Conservation (phyloP, 441 rosid genomes). For the Euphorbia corollata region DNA sequence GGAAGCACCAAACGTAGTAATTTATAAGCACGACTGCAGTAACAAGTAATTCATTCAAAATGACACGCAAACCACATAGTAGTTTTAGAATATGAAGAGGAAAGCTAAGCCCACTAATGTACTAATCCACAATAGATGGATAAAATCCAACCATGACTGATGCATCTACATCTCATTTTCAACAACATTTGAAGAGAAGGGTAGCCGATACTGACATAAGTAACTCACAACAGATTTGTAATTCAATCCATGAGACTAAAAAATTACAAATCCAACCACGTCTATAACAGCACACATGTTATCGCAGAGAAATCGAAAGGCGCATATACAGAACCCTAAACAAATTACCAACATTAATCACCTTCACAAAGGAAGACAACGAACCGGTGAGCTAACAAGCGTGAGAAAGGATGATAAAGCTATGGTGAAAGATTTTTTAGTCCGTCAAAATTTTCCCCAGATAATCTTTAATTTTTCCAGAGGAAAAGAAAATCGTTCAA, state of each 20-base stretch:
- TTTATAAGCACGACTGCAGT: background rate
- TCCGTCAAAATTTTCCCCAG: conserved; percentile 15
- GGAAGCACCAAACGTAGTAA: no score
- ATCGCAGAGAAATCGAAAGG: background rate
- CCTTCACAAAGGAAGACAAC: background rate
- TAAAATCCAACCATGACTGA: no score
- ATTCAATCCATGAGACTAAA: no score
- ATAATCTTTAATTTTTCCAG: conserved; percentile 14
- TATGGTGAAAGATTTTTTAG: no score
- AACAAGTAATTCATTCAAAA: background rate
- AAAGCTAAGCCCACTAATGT: background rate
- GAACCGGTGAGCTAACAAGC: no score
- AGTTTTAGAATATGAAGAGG: background rate
- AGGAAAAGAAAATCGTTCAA: background rate
- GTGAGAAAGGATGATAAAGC: no score
- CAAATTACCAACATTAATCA: background rate
- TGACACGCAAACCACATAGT: background rate
- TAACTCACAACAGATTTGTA: no score
- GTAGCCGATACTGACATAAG: no score
- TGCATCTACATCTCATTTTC: no score
- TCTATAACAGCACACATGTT: no score
- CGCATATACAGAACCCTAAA: background rate
- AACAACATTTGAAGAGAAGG: no score
- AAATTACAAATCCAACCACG: no score
- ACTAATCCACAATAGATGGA: background rate